Evolutionary conservation across 2,329 filamentous ascomycete species (phyloP).

Genomic region (Lachnellula suecica): DNA sequence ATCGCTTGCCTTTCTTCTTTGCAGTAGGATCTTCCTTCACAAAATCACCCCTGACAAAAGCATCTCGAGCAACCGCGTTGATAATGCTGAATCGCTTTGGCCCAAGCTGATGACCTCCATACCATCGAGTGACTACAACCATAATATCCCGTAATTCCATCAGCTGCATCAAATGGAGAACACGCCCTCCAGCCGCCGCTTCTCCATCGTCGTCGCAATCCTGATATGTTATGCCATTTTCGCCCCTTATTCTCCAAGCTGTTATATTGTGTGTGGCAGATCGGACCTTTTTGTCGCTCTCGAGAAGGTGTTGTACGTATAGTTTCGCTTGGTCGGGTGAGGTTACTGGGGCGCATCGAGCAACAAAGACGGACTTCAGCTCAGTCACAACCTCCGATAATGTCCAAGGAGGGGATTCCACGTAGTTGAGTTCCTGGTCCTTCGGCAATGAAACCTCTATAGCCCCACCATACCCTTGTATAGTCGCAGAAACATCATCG

Average conservation of each 20-base stretch:
- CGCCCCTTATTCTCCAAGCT: conserved; percentile 79
- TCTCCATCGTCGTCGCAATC: conserved; percentile 98
- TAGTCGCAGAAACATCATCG: neutral
- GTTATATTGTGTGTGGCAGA: conserved; percentile 93
- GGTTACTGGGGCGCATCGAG: conserved; percentile 68
- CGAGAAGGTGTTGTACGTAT: conserved; percentile 73
- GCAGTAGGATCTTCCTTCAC: conserved; percentile 51
- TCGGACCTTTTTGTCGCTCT: conserved; percentile 81
- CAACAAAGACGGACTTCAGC: conserved; percentile 86
- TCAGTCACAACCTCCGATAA: conserved; percentile 74
- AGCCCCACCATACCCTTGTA: neutral
- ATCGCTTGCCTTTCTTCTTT: conserved; percentile 37
- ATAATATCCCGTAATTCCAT: conserved; percentile 94
- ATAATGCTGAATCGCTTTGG: conserved; percentile 89
- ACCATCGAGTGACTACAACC: conserved; percentile 94
- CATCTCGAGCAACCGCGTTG: conserved; percentile 81
- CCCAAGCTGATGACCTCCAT: conserved; percentile 85
- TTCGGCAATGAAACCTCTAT: neutral
- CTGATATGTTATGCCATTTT: conserved; percentile 61
- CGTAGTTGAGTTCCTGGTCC: neutral
- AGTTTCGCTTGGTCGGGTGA: conserved; percentile 69
- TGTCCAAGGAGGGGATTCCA: conserved; percentile 57
- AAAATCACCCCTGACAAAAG: conserved; percentile 74
- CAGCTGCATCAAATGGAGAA: conserved; percentile 88
- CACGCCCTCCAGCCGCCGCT: conserved; percentile 80